Conservation (phyloP, 306 rosid species). For the Arachis hypogaea region DNA sequence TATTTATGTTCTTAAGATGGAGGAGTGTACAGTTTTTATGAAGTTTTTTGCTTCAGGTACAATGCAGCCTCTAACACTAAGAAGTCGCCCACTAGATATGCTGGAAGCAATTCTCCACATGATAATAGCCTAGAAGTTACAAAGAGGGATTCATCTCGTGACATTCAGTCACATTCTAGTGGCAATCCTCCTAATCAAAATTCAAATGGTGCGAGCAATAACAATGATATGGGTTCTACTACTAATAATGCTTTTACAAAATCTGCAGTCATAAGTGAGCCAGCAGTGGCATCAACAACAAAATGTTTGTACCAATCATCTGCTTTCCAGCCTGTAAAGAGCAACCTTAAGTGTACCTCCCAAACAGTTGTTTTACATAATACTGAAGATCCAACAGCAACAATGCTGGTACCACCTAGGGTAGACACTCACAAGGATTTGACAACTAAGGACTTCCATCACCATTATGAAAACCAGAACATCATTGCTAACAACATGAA, state of each 20-base stretch:
- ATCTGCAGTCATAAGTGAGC: conserved; percentile 53
- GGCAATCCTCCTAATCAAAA: conserved; percentile 71
- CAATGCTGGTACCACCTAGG: conserved; percentile 53
- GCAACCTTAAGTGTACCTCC: conserved; percentile 42
- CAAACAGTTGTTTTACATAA: conserved; percentile 51
- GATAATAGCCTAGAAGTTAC: conserved; percentile 55
- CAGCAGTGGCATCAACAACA: conserved; percentile 54
- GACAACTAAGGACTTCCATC: conserved; percentile 50
- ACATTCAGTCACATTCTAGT: conserved; percentile 63
- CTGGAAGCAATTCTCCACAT: conserved; percentile 66
- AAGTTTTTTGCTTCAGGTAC: conserved; percentile 57
- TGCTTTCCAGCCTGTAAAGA: conserved; percentile 62
- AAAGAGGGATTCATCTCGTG: conserved; percentile 55
- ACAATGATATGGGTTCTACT: conserved; percentile 76
- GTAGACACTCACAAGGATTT: conserved; percentile 47
- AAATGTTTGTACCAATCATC: conserved; percentile 59
- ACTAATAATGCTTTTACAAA: conserved; percentile 60
- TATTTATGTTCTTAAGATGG: conserved; percentile 28
- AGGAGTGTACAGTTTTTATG: not conserved
- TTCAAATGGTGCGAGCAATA: conserved; percentile 71
- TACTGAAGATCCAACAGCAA: conserved; percentile 39
- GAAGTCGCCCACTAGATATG: conserved; percentile 64
- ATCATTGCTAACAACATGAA: conserved; percentile 45
- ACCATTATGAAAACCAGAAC: conserved; percentile 45
- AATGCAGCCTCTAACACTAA: conserved; percentile 62